phyloP scores from a whole-genome alignment of 1,139 yeast species.

The Scheffersomyces illinoinensis region DNA sequence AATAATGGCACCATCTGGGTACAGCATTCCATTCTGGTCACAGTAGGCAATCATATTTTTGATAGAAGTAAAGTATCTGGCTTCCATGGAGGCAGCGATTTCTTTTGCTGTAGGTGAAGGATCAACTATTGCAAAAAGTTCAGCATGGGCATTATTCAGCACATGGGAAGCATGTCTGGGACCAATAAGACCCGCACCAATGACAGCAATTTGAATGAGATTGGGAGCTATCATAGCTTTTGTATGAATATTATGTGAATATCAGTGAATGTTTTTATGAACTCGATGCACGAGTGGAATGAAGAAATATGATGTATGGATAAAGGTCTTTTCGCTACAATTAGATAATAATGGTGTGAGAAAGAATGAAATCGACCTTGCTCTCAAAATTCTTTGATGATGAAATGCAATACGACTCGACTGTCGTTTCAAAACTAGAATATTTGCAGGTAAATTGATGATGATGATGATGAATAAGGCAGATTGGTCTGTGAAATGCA shows the following conservation, averaged over 20 bases:
- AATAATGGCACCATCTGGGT: conserved; percentile 40
- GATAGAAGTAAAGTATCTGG: conserved; percentile 29
- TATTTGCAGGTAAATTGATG: neutral
- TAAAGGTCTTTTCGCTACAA: neutral
- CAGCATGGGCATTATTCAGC: conserved; percentile 22
- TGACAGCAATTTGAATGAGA: conserved; percentile 23
- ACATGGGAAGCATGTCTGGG: conserved; percentile 45
- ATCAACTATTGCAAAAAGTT: conserved; percentile 37
- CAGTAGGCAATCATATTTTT: conserved; percentile 29
- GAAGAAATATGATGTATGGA: neutral
- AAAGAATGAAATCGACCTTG: neutral
- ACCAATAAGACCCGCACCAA: conserved; percentile 45
- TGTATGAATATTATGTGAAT: neutral
- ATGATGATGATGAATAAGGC: neutral
- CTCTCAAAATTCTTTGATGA: neutral
- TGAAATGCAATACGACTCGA: neutral
- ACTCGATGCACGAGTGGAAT: too few species aligned
- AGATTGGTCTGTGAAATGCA: neutral
- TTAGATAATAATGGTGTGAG: neutral
- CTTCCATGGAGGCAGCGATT: conserved; percentile 27
- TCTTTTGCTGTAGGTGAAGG: conserved; percentile 25
- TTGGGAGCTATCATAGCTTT: conserved; percentile 15
- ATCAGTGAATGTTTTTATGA: neutral
- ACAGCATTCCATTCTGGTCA: conserved; percentile 15
- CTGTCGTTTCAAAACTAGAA: neutral